A percentile compares a stretch with the other conserved stretches of the same genome.
Conservation (phyloP, 148 eudicot genomes). For the Oxyria digyna region DNA sequence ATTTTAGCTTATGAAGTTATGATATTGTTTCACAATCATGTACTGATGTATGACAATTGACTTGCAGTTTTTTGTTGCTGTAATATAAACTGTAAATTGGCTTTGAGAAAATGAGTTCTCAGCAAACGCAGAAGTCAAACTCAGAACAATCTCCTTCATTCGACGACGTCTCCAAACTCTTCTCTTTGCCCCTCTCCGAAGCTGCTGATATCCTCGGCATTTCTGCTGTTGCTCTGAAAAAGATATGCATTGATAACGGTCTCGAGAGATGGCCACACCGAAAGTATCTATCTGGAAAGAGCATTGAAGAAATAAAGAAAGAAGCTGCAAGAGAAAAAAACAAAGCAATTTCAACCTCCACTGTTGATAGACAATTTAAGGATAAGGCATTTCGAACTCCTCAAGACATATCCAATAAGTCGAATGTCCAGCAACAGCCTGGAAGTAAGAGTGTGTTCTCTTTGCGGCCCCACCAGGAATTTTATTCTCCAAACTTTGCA, state of each 20-base stretch:
- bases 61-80: background rate
- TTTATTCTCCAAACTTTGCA: conserved; percentile 15
- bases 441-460: conserved; percentile 21
- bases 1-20: background rate
- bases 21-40: background rate
- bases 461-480: conserved; percentile 19
- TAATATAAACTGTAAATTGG: background rate
- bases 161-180: conserved; percentile 40
- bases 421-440: conserved; percentile 17
- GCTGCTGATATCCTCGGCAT: conserved; percentile 56
- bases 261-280: conserved; percentile 62
- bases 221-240: conserved; percentile 29
- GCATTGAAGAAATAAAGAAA: conserved; percentile 44
- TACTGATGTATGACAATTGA: background rate
- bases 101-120: conserved; percentile 16
- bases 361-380: conserved; percentile 2
- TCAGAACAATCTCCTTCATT: conserved; percentile 23
- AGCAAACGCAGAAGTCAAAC: conserved; percentile 23
- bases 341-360: conserved; percentile 10
- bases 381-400: conserved; percentile 16
- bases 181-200: conserved; percentile 41
- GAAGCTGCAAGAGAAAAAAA: conserved; percentile 33
- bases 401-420: conserved; percentile 21
- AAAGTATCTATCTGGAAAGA: conserved; percentile 42
- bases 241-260: conserved; percentile 50